Base-by-base conservation (phyloP, 768 basidiomycete genomes). In the Mycena maculata region DNA sequence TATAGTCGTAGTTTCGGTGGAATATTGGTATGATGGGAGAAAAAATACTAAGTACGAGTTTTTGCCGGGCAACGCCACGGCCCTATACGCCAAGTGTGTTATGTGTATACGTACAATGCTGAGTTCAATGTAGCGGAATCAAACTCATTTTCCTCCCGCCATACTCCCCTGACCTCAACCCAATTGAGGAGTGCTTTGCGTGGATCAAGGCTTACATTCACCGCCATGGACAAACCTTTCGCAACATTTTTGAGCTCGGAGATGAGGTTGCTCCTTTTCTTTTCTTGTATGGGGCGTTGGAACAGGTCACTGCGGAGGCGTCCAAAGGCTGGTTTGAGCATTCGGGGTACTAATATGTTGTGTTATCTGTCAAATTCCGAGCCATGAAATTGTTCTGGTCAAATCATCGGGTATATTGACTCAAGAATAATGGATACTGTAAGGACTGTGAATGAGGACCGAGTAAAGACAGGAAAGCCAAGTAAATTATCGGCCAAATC, bases 151-250 rank as follows among this genome's bases (percentile, higher is more conserved):
- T 76, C 53, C 71, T 78, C 1, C 78, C 78, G 5, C 76, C 79
- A 13, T 80, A 80, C 63, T 81, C 75, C 5, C 80, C 79, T 0
- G 77, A 81, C 62, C 68, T 77, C 65, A 80, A 80, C 58, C 80
- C 77, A 3, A 81, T 79, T 61, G 78, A 81, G 62, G 74, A 80
- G 56, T 70, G 70, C 47, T 81, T 81, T 60, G 72, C 71, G 5
- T 75, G 50, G 45, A 63, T 80, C 60, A 80, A 80, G 67, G 41
- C 69, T 12, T 78, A 72, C 56, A 75, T 79, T 18, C 70, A 70
- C 11, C 67, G 73, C 10, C 71, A 79, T 60, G 75, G 72, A 8
- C 39, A 59, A 22, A 20, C 23, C 10, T 50, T 65, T 16, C 57
- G 49, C 16, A 33, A 69, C 42, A 38, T 58, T 22, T 41, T 58